phyloP scores from a whole-genome alignment of 2,329 filamentous ascomycete species.

The Scedosporium aurantiacum region DNA sequence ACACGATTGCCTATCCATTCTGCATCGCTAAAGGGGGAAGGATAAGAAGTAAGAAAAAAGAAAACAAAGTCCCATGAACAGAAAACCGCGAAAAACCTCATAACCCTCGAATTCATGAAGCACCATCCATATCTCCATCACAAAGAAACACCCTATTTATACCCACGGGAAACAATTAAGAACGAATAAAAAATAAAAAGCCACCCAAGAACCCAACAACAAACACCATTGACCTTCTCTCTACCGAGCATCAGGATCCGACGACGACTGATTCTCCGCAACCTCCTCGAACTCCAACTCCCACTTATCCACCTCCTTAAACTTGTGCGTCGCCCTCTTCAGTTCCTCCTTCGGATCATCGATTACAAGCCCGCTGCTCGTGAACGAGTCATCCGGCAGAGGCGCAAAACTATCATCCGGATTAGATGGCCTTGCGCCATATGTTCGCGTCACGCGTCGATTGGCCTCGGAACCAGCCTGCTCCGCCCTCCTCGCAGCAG shows the following conservation, averaged over 20 bases:
- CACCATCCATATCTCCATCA: background rate
- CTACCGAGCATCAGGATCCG: conserved; percentile 18
- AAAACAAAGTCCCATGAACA: background rate
- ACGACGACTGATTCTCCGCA: conserved; percentile 42
- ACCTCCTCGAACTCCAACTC: conserved; percentile 57
- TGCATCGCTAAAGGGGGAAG: background rate
- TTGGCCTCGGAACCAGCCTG: conserved; percentile 14
- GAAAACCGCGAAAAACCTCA: background rate
- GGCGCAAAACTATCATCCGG: conserved; percentile 29
- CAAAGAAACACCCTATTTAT: background rate
- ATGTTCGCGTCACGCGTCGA: conserved; percentile 15
- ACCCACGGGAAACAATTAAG: background rate
- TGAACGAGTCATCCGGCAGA: conserved; percentile 33
- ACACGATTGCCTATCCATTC: background rate
- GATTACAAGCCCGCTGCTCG: conserved; percentile 23
- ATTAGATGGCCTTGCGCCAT: conserved; percentile 18
- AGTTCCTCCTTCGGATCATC: conserved; percentile 38
- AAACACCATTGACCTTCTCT: conserved; percentile 13
- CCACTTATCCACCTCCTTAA: conserved; percentile 60
- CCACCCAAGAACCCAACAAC: conserved; percentile 6
- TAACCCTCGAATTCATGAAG: background rate
- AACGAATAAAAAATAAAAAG: background rate
- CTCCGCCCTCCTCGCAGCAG: conserved; percentile 9
- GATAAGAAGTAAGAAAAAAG: background rate
- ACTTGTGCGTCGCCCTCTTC: conserved; percentile 49